Conservation (phyloP, 2,329 filamentous ascomycete species). For the Ceratocystis colombiana region DNA sequence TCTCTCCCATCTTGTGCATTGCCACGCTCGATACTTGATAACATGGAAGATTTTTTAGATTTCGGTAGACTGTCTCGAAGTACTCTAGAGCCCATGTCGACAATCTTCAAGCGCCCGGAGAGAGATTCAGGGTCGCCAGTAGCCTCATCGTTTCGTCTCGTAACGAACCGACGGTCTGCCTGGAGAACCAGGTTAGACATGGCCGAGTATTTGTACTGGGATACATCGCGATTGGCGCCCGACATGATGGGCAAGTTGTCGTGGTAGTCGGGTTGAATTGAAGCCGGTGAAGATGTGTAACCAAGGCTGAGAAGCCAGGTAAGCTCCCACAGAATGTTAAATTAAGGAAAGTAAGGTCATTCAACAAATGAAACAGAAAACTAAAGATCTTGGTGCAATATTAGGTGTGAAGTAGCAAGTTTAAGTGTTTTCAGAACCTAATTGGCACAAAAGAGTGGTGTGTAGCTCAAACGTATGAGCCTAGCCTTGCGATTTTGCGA, state of each 20-base stretch:
- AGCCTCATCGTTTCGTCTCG: constrained; percentile 82
- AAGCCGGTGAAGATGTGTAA: constrained; percentile 17
- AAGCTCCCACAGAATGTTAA: constrained; percentile 22
- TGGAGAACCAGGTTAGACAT: constrained; percentile 99
- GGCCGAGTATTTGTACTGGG: constrained; percentile 97
- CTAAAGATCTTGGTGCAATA: background rate
- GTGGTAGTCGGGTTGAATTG: constrained; percentile 9
- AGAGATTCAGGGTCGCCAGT: constrained; percentile 97
- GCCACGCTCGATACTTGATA: constrained; percentile 64
- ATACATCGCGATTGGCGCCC: constrained; percentile 69
- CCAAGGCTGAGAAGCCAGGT: constrained; percentile 21
- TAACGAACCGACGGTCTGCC: constrained; percentile 93
- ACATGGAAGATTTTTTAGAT: constrained; percentile 61
- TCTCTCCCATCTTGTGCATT: constrained; percentile 70
- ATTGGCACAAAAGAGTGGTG: constrained; percentile 19
- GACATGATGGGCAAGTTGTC: constrained; percentile 45
- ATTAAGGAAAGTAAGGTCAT: constrained; percentile 19
- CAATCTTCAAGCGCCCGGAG: constrained; percentile 83
- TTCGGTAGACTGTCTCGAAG: constrained; percentile 70
- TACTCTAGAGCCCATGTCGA: constrained; percentile 84
- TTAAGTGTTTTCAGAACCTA: constrained; percentile 16
- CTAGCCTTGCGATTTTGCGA: constrained; percentile 22
- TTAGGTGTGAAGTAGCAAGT: background rate
- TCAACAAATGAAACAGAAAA: constrained; percentile 16
- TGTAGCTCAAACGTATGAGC: constrained; percentile 16